Conservation (phyloP, 1,284 basidiomycete species). For the Ganoderma lingzhi region DNA sequence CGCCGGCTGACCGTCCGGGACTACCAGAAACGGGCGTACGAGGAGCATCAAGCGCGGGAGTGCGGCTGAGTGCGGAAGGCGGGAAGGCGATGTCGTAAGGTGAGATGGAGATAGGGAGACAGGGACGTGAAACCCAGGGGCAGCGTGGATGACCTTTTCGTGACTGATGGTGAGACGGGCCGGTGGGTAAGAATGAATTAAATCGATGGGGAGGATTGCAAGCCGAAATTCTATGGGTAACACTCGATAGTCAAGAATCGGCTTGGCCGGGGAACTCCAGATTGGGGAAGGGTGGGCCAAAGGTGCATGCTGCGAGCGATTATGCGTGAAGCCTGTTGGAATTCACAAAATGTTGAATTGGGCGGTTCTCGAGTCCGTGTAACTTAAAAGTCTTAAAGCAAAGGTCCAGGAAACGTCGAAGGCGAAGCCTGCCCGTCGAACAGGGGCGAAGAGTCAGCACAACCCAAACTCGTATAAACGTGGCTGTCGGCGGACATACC, state of each 20-base stretch:
- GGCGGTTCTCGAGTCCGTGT: not conserved
- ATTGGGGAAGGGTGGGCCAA: not conserved
- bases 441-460: not conserved
- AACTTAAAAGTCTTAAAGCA: not conserved
- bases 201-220: not conserved
- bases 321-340: not conserved
- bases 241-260: not conserved
- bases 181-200: not conserved
- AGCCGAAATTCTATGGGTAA: not conserved
- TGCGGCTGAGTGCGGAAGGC: not conserved
- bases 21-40: not conserved
- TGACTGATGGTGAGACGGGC: not conserved
- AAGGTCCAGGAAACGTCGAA: constrained; percentile 1
- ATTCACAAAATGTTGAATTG: not conserved
- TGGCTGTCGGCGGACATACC: constrained; percentile 2
- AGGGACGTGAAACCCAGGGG: not conserved
- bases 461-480: not conserved
- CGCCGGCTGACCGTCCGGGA: not conserved
- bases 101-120: not conserved
- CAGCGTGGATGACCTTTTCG: not conserved
- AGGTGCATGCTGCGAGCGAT: not conserved
- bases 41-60: not conserved
- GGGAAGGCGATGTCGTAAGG: not conserved
- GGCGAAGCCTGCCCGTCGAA: not conserved
- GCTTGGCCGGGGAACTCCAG: not conserved